Conservation (phyloP, 495 filamentous ascomycete species). For the Lasiosphaeria miniovina region DNA sequence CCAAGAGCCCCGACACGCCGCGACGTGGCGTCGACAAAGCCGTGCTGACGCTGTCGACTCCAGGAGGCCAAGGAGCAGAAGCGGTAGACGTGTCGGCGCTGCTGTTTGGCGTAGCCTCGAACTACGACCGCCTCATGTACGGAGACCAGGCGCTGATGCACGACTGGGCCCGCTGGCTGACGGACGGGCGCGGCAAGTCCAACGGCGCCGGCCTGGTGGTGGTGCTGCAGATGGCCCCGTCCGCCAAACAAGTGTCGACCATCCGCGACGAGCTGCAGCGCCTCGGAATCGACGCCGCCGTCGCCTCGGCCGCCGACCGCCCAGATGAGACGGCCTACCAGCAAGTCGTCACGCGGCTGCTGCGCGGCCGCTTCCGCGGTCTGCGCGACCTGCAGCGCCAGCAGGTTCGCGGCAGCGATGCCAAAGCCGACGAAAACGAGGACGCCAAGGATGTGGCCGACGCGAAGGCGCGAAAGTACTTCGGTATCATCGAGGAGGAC, state of each 20-base stretch:
- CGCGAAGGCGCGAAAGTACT: conserved; percentile 21
- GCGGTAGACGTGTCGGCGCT: conserved; percentile 49
- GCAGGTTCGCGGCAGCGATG: neutral
- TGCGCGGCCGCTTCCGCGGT: conserved; percentile 11
- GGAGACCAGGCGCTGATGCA: conserved; percentile 31
- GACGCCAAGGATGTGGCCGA: neutral
- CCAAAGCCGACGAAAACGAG: neutral
- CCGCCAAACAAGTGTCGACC: conserved; percentile 21
- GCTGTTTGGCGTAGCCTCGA: conserved; percentile 58
- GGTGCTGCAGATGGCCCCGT: conserved; percentile 46
- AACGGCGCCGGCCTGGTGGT: conserved; percentile 46
- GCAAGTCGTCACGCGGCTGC: conserved; percentile 30
- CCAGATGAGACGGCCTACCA: conserved; percentile 33
- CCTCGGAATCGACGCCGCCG: conserved; percentile 31
- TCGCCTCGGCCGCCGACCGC: conserved; percentile 27
- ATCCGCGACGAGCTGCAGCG: conserved; percentile 22
- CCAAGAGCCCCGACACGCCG: neutral
- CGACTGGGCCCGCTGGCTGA: conserved; percentile 38
- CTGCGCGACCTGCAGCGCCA: conserved; percentile 5
- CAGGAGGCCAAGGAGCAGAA: neutral
- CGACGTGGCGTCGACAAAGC: neutral
- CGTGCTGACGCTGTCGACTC: neutral
- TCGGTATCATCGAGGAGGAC: conserved; percentile 39
- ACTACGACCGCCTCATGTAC: conserved; percentile 50
- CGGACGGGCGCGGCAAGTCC: conserved; percentile 19